phyloP scores from a whole-genome alignment of 176 grass and related monocot species.

The Canna indica region DNA sequence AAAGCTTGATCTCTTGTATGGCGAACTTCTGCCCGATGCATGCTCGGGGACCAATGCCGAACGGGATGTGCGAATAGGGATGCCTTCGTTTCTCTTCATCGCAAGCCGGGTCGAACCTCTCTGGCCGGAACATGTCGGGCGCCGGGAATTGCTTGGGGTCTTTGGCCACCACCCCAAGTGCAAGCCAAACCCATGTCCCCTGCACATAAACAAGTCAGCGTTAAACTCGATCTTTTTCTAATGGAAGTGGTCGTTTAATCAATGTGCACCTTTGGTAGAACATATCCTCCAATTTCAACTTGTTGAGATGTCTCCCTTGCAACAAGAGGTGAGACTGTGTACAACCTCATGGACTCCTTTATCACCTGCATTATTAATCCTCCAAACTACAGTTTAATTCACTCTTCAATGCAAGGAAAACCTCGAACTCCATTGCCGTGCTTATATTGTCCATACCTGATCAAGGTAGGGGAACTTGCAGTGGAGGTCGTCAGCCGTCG shows the following conservation, averaged over 20 bases:
- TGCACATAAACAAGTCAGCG: neutral
- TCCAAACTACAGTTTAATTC: neutral
- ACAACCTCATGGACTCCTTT: conserved; percentile 86
- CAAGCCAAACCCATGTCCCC: conserved; percentile 83
- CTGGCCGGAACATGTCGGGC: conserved; percentile 1
- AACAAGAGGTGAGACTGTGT: conserved; percentile 75
- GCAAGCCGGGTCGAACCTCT: neutral
- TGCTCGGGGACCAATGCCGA: neutral
- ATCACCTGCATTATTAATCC: conserved; percentile 33
- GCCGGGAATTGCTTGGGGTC: conserved; percentile 63
- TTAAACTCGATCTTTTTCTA: no score
- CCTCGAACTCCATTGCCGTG: no score
- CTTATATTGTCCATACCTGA: no score
- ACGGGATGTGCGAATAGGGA: conserved; percentile 80
- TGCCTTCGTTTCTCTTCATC: conserved; percentile 27
- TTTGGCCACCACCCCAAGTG: conserved; percentile 67
- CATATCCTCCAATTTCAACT: conserved; percentile 58
- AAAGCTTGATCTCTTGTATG: conserved; percentile 79
- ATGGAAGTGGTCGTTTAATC: no score
- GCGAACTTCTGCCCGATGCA: conserved; percentile 63
- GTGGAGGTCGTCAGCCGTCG: conserved; percentile 52
- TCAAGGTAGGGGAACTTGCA: conserved; percentile 68
- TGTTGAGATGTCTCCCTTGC: conserved; percentile 77
- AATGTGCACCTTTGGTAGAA: conserved; percentile 90
- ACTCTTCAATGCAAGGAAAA: no score